These are phyloP conservation scores for Solanum lycopersicoides DNA, from an alignment of 257 asterid species.

Conservation along the genomic window DNA sequence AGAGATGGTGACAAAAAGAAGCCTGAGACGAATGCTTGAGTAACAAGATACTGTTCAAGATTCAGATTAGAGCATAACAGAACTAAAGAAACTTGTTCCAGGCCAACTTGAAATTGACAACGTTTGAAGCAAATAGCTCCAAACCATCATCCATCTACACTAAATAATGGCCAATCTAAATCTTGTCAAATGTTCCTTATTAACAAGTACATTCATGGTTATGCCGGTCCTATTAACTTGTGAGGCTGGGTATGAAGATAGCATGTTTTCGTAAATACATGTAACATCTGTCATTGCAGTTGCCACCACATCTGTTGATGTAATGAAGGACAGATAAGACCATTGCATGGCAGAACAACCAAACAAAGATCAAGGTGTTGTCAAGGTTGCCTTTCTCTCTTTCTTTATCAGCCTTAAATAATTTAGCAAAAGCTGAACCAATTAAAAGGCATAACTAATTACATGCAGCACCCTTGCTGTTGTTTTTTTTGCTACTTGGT, in stretches of 20 bases:
- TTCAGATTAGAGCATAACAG: background rate
- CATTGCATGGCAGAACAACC: background rate
- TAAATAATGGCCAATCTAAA: background rate
- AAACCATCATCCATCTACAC: background rate
- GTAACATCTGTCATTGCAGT: background rate
- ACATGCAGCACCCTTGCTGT: background rate
- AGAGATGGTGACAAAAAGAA: background rate
- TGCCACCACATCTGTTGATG: background rate
- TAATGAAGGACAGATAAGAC: background rate
- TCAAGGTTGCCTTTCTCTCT: background rate
- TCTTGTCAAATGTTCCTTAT: background rate
- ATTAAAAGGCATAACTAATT: background rate
- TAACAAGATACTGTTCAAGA: background rate
- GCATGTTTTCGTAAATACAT: background rate
- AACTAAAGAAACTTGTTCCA: background rate
- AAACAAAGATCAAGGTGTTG: background rate
- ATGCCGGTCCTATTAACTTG: background rate
- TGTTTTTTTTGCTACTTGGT: background rate
- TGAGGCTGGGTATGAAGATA: background rate
- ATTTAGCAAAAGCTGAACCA: background rate
- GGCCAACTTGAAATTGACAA: background rate
- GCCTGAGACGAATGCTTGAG: background rate
- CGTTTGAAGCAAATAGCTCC: background rate
- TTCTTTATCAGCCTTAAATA: background rate
- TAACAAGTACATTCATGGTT: background rate